Evolutionary conservation across 306 rosid genomes (phyloP).

Genomic region (Inga leiocalycina): DNA sequence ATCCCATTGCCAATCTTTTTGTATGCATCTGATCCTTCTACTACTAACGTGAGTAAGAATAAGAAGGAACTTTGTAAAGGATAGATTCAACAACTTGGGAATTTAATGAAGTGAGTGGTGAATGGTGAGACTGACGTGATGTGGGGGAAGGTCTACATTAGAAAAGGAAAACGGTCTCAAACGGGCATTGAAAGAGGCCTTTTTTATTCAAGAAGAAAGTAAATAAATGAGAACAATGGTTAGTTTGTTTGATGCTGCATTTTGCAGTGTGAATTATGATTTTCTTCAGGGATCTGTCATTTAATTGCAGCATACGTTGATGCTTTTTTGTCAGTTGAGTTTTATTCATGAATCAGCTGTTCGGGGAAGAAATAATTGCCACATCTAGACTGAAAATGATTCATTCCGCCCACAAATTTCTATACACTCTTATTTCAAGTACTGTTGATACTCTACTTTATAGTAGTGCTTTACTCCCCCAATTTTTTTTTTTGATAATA

Average conservation of each 20-base stretch:
- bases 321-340: neutral
- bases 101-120: neutral
- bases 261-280: neutral
- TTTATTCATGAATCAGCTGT: neutral
- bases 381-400: conserved; percentile 2
- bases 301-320: neutral
- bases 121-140: neutral
- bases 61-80: neutral
- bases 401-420: neutral
- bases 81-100: neutral
- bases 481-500: neutral
- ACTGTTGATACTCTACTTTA: neutral
- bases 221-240: too few species aligned
- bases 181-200: neutral
- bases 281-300: neutral
- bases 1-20: neutral
- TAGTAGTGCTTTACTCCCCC: neutral
- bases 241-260: neutral
- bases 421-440: neutral
- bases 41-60: neutral
- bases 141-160: neutral
- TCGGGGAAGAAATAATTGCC: neutral
- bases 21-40: neutral
- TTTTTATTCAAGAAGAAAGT: neutral
- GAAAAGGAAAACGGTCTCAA: neutral